phyloP scores from a whole-genome alignment of 257 asterid species.

The Fraxinus cuspidata region DNA sequence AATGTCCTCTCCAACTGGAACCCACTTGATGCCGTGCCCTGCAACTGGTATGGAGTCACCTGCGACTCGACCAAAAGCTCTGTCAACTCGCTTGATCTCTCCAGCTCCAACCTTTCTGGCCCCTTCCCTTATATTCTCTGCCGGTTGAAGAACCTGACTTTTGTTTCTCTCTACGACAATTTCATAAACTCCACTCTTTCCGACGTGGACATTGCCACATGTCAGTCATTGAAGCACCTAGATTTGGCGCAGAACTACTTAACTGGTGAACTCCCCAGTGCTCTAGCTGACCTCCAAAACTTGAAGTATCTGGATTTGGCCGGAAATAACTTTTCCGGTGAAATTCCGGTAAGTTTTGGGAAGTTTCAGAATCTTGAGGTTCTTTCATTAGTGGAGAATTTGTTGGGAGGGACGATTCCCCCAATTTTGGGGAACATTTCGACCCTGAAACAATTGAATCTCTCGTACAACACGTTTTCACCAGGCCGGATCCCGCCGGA shows the following conservation, averaged over 20 bases:
- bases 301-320: conserved; percentile 77
- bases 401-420: conserved; percentile 78
- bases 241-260: conserved; percentile 80
- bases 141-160: conserved; percentile 52
- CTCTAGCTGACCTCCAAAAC: conserved; percentile 59
- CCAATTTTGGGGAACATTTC: conserved; percentile 70
- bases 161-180: conserved; percentile 70
- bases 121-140: conserved; percentile 81
- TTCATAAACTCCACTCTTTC: conserved; percentile 63
- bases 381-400: conserved; percentile 75
- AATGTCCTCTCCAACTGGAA: conserved; percentile 68
- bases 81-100: conserved; percentile 70
- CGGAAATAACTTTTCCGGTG: conserved; percentile 91
- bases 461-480: conserved; percentile 77
- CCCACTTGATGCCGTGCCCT: conserved; percentile 57
- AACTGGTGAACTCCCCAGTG: conserved; percentile 65
- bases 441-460: too few species aligned
- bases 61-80: conserved; percentile 56
- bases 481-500: conserved; percentile 88
- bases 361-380: conserved; percentile 73
- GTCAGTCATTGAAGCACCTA: conserved; percentile 73
- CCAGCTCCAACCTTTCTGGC: conserved; percentile 78
- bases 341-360: conserved; percentile 75
- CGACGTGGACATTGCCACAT: conserved; percentile 43
- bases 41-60: conserved; percentile 75